Percentiles rank a stretch among this genome's conserved stretches.
These are phyloP conservation scores for Vitis hybrid DNA, from an alignment of 177 flowering plant genomes.

Conservation along the genomic window DNA sequence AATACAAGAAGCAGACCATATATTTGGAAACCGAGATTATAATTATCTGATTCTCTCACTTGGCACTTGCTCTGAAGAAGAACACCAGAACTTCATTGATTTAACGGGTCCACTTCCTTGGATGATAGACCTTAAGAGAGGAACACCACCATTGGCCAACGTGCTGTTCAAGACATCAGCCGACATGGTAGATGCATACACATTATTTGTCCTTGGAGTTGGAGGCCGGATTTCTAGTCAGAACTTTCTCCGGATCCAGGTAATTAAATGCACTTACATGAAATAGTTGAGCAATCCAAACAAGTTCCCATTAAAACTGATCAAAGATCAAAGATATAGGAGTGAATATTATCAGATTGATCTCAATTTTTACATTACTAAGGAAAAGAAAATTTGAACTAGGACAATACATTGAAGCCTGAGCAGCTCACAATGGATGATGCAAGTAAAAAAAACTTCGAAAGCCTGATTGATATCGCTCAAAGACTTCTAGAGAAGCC, in stretches of 20 bases:
- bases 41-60: slow-evolving; percentile 13
- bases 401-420: slow-evolving; percentile 4
- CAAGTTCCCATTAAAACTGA: no score
- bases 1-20: slow-evolving; percentile 6
- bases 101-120: slow-evolving; percentile 1
- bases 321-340: no score
- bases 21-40: neutral
- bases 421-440: slow-evolving; percentile 3
- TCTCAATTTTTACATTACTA: no score
- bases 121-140: neutral
- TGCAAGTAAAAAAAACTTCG: neutral
- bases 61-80: slow-evolving; percentile 8
- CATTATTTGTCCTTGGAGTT: slow-evolving; percentile 6
- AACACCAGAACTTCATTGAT: no score
- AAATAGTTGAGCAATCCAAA: neutral
- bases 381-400: neutral
- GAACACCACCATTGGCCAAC: slow-evolving; percentile 4
- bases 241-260: slow-evolving; percentile 21
- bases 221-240: neutral
- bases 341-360: no score
- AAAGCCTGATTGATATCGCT: slow-evolving; percentile 2
- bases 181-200: slow-evolving; percentile 17
- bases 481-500: slow-evolving; percentile 2
- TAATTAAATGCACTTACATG: neutral
- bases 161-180: slow-evolving; percentile 7